Evolutionary conservation across 2,329 filamentous ascomycete genomes (phyloP), one percentile per base, ranked within the genome.

Genomic region (Penicillium janthinellum): DNA sequence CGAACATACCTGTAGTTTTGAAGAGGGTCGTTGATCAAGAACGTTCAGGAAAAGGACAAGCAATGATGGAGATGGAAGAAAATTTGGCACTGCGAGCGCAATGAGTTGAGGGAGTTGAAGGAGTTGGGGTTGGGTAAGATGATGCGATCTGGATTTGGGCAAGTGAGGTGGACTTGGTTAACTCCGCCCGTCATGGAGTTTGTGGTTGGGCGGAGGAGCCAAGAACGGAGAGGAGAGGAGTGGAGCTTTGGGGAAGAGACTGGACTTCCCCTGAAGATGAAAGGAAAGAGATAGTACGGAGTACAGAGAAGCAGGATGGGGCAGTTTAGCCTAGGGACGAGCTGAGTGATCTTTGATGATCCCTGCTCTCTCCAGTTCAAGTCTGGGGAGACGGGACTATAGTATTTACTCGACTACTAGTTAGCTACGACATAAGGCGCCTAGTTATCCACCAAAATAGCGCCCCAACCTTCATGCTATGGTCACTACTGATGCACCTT

Each of bases 191-290:
- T 59, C 31, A 31, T 8, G 31, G 31, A 31, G 31, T 31, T 51
- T 51, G 38, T 37, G 53, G 57, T 31, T 55, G 44, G 52, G 56
- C 44, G 57, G 51, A 44, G 59, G 8, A 63, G 63, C 63, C 63
- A 64, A 64, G 63, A 63, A 61, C 60, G 63, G 60, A 59, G 60
- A 59, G 62, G 60, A 55, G 56, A 57, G 58, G 58, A 61, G 58
- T 58, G 52, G 58, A 47, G 45, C 54, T 58, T n/a, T 35, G 10
- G 49, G 20, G 51, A 17, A 5, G 47, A 34, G 11, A 48, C 45
- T 53, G 28, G 20, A 45, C 44, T 15, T 31, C 41, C 42, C 42
- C 42, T 54, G 50, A 7, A 50, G 22, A 25, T 22, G 25, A 45
- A 34, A n/a, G 22, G 20, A 37, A 14, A 34, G n/a, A 39, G 20